Evolutionary conservation across 257 asterid genomes (phyloP), one percentile per base, ranked within the genome.

Genomic region (Anisodus acutangulus): DNA sequence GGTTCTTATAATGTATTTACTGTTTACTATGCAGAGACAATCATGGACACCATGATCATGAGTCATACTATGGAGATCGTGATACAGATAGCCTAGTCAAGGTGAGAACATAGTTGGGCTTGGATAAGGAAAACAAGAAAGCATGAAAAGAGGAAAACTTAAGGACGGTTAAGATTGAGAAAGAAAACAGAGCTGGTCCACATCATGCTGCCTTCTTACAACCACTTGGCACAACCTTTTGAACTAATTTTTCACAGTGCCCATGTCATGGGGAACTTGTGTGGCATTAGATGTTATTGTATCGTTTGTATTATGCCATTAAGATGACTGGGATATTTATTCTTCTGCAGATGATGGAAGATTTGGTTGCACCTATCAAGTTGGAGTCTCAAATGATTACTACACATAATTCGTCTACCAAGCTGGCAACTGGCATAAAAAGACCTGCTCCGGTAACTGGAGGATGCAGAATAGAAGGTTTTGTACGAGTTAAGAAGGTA

Each of bases 401-500:
- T 83, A 90, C 92, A 57, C 94, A 88, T 82, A 88, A 87, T 84
- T 78, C 71, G 57, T 66, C 91, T 47, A 62, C 85, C 67, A 85
- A 83, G 74, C 72, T 63, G 49, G 90, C 90, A 83, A 92, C 91
- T 85, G 90, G 85, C 55, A 43, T 54, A 19, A 95, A 95, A 89
- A 91, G 91, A 85, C 98, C 97, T 86, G 99, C 98, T 81, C 99
- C 99, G 79, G 85, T 81, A 78, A 51, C 98, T 10, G 99, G 99
- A 87, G 98, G 99, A 12, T 95, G 99, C 85, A 91, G 97, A 89
- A 66, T 97, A 88, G 99, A 97, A 90, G 99, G 98, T 81, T 94
- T 94, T 89, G 95, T 95, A 57, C 99, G 98, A 85, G 97, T 95
- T 83, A 97, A 95, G 91, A 97, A 93, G 97, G 99, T 95, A 90